Conservation (phyloP, 345 rosid species). For the Firmiana major region DNA sequence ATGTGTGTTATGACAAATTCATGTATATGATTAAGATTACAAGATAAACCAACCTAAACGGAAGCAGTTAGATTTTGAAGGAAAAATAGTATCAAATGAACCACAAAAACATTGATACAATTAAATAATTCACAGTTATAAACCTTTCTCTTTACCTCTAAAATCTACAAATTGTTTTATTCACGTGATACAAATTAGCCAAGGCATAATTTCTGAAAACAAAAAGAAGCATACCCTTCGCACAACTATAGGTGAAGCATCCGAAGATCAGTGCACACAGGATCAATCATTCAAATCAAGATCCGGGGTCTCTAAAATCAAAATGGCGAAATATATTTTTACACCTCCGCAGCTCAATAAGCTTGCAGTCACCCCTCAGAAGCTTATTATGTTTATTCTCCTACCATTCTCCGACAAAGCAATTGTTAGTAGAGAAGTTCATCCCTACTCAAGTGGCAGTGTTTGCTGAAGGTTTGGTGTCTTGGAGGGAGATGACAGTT, state of each 20-base stretch:
- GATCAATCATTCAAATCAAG: not conserved
- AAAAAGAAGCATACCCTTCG: constrained; percentile 6
- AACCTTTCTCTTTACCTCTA: not conserved
- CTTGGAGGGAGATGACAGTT: constrained; percentile 86
- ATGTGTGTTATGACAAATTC: too few relatives aligned
- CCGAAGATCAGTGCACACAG: constrained; percentile 21
- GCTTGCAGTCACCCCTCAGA: constrained; percentile 11
- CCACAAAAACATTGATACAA: too few relatives aligned
- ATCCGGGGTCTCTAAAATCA: constrained; percentile 17
- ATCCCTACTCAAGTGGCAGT: not conserved
- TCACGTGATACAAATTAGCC: not conserved
- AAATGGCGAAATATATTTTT: constrained; percentile 13
- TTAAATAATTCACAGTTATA: not conserved
- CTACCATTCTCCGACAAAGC: constrained; percentile 10
- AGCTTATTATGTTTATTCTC: constrained; percentile 24
- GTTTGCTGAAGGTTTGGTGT: constrained; percentile 35
- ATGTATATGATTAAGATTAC: too few relatives aligned
- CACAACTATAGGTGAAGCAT: constrained; percentile 8
- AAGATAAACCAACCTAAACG: too few relatives aligned
- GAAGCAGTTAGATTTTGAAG: too few relatives aligned
- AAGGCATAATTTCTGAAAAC: not conserved
- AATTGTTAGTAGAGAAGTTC: not conserved
- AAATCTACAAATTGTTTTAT: constrained; percentile 4
- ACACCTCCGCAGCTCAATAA: constrained; percentile 6
- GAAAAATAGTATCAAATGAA: too few relatives aligned